phyloP scores from a whole-genome alignment of 2,329 filamentous ascomycete genomes.

The Fusarium illudens region DNA sequence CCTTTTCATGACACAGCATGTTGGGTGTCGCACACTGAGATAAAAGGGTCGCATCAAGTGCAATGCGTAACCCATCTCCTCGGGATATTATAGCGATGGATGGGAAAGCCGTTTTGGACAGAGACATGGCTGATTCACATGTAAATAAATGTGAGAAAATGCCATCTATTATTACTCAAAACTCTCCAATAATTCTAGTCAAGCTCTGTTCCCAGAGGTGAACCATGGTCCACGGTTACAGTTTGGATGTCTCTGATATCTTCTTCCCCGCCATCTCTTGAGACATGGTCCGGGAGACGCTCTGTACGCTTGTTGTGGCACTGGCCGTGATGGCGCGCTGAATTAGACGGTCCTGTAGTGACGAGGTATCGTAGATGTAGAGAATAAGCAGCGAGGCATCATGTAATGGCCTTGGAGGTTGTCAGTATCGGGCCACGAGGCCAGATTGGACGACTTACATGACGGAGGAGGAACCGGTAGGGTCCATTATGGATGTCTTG shows the following conservation, averaged over 20 bases:
- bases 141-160: too few species aligned
- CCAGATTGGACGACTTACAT: background rate
- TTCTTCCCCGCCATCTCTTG: background rate
- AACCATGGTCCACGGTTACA: background rate
- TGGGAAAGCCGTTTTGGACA: background rate
- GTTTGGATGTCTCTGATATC: too few species aligned
- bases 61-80: rapidly evolving
- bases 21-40: too few species aligned
- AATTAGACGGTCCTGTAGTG: conserved; percentile 9
- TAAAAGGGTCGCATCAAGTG: background rate
- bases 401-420: background rate
- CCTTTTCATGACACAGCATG: too few species aligned
- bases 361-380: conserved; percentile 17
- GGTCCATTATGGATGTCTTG: background rate
- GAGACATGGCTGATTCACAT: background rate
- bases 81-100: background rate
- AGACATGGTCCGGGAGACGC: background rate
- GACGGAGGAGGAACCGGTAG: too few species aligned
- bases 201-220: background rate
- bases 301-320: background rate
- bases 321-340: background rate
- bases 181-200: background rate
- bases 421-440: background rate
- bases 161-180: too few species aligned
- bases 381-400: background rate